A percentile compares a stretch with the other conserved stretches of the same genome.
Conservation (phyloP, 148 eudicot genomes). For the Chenopodium suecicum region DNA sequence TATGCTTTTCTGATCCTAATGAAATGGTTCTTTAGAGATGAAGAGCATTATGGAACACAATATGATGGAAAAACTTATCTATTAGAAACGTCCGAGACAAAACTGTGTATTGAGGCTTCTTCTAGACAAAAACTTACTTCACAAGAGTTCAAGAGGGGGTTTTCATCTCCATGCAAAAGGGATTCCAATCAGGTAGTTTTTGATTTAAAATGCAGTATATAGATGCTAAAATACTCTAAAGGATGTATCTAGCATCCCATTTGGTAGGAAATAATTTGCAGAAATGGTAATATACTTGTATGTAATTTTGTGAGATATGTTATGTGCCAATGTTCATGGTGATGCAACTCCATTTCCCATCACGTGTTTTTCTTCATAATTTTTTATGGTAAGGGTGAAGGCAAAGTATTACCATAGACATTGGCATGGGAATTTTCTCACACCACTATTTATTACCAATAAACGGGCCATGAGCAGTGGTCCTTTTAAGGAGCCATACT, state of each 20-base stretch:
- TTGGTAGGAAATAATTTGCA: too few relatives aligned
- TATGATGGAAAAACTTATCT: constrained; percentile 55
- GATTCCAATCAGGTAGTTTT: constrained; percentile 70
- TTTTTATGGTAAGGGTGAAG: too few relatives aligned
- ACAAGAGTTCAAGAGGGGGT: constrained; percentile 56
- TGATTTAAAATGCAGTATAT: not conserved
- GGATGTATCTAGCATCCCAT: too few relatives aligned
- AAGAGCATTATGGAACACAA: constrained; percentile 35
- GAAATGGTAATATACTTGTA: too few relatives aligned
- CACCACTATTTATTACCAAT: not conserved
- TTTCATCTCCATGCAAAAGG: constrained; percentile 58
- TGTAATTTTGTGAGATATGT: not conserved
- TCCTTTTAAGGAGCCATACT: not conserved
- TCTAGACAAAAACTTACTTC: constrained; percentile 55
- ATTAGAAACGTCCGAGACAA: constrained; percentile 28
- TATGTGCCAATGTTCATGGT: not conserved
- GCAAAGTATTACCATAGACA: too few relatives aligned
- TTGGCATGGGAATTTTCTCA: not conserved
- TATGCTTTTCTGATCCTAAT: not conserved
- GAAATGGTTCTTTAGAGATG: constrained; percentile 41
- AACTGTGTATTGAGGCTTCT: constrained; percentile 66
- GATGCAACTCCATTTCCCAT: not conserved
- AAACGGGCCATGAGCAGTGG: not conserved
- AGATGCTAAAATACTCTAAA: not conserved
- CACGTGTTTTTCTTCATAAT: too few relatives aligned